phyloP scores from a whole-genome alignment of 2,329 filamentous ascomycete genomes.

The Sordariomycetes sp. region DNA sequence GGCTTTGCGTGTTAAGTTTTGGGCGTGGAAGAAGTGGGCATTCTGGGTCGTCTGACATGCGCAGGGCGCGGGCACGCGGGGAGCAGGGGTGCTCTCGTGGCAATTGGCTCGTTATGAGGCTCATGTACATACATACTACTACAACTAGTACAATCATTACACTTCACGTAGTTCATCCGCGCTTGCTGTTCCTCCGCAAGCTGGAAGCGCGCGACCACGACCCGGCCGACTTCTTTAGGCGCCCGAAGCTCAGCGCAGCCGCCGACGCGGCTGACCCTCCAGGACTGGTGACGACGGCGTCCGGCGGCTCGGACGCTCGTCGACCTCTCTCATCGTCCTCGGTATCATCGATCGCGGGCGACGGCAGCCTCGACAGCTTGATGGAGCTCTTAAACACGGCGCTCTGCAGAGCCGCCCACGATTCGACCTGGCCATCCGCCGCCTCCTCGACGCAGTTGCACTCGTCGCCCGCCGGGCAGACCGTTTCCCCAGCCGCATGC shows the following conservation, averaged over 20 bases:
- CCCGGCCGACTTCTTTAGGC: slow-evolving; percentile 38
- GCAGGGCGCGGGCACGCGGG: too few relatives aligned
- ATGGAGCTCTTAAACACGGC: slow-evolving; percentile 22
- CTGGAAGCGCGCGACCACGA: slow-evolving; percentile 35
- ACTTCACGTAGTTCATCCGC: background rate
- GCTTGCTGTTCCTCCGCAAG: slow-evolving; percentile 17
- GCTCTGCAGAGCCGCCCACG: slow-evolving; percentile 41
- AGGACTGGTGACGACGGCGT: slow-evolving; percentile 12
- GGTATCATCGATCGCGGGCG: slow-evolving; percentile 15
- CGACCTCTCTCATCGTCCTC: slow-evolving; percentile 19
- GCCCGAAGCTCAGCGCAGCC: slow-evolving; percentile 35
- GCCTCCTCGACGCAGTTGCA: slow-evolving; percentile 53
- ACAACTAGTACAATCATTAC: background rate
- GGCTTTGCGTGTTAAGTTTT: too few relatives aligned
- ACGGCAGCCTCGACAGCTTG: slow-evolving; percentile 15
- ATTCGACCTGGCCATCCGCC: slow-evolving; percentile 47
- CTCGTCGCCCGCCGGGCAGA: slow-evolving; percentile 56
- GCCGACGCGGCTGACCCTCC: slow-evolving; percentile 13
- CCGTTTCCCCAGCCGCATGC: slow-evolving; percentile 45
- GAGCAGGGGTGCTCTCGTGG: too few relatives aligned
- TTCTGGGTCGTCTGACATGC: too few relatives aligned
- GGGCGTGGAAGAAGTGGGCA: too few relatives aligned
- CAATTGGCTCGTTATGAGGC: background rate
- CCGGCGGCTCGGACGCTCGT: slow-evolving; percentile 25
- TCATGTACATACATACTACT: background rate